Conservation (phyloP, 2,329 filamentous ascomycete genomes). For the Colletotrichum chrysophilum region DNA sequence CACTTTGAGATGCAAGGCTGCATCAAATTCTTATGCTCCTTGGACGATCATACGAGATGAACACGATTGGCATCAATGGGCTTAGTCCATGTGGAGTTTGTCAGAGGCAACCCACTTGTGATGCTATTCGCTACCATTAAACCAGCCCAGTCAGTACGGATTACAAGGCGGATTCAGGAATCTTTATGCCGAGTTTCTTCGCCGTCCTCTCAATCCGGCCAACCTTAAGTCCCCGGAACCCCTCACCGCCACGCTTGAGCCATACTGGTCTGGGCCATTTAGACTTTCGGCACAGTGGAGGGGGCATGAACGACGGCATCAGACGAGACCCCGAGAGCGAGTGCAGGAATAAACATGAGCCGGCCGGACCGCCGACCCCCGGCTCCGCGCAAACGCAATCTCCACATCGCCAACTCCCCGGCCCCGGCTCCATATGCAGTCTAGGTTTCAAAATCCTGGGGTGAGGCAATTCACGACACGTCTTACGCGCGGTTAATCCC, state of each 20-base stretch:
- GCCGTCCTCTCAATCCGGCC: not conserved
- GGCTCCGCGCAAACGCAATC: not conserved
- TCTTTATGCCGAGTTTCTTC: not conserved
- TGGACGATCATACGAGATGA: not conserved
- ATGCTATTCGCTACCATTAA: not conserved
- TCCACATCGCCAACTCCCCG: not conserved
- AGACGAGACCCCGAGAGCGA: constrained; percentile 2
- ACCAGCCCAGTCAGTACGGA: not conserved
- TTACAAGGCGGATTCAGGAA: not conserved
- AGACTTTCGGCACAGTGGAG: constrained; percentile 10
- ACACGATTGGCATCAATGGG: not conserved
- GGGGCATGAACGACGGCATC: constrained; percentile 9
- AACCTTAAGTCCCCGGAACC: not conserved
- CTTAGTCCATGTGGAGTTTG: not conserved
- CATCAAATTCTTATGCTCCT: not conserved
- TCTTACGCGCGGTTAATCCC: not conserved
- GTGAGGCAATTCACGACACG: not conserved
- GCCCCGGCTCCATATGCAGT: not conserved
- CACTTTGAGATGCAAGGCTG: not conserved
- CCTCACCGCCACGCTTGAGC: not conserved
- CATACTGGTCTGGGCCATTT: not conserved
- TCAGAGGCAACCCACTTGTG: not conserved
- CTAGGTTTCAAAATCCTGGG: not conserved
- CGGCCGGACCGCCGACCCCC: not conserved
- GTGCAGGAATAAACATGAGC: not conserved